A percentile compares a stretch with the other conserved stretches of the same genome.
These are phyloP conservation scores for Murraya paniculata DNA, from an alignment of 345 rosid genomes.

Conservation along the genomic window DNA sequence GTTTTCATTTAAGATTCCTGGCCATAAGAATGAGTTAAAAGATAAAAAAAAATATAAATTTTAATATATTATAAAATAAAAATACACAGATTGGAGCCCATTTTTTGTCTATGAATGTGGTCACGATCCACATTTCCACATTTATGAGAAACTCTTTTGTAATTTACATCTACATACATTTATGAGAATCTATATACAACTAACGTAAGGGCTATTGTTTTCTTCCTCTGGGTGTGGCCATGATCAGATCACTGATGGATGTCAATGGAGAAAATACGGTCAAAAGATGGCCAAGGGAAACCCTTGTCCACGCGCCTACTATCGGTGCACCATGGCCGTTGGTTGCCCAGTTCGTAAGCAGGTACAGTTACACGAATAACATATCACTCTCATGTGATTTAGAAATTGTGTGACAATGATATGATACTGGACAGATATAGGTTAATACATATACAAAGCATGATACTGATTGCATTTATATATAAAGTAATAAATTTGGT, in stretches of 20 bases:
- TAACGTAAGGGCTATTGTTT: neutral
- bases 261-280: constrained; percentile 97
- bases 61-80: no score
- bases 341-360: constrained; percentile 93
- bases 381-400: no score
- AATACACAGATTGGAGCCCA: no score
- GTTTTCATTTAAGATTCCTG: no score
- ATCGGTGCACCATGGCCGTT: constrained; percentile 74
- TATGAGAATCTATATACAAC: neutral
- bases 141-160: no score
- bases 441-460: no score
- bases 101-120: no score
- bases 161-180: neutral
- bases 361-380: constrained; percentile 31
- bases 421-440: no score
- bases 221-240: neutral
- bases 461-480: neutral
- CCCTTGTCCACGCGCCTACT: constrained; percentile 95
- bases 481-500: neutral
- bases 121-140: no score
- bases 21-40: no score
- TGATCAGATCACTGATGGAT: constrained; percentile 76
- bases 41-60: no score
- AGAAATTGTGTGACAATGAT: no score
- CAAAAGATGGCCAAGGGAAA: constrained; percentile 88